phyloP scores from a whole-genome alignment of 192 early-diverging fungal species.

The Coemansia sp. region DNA sequence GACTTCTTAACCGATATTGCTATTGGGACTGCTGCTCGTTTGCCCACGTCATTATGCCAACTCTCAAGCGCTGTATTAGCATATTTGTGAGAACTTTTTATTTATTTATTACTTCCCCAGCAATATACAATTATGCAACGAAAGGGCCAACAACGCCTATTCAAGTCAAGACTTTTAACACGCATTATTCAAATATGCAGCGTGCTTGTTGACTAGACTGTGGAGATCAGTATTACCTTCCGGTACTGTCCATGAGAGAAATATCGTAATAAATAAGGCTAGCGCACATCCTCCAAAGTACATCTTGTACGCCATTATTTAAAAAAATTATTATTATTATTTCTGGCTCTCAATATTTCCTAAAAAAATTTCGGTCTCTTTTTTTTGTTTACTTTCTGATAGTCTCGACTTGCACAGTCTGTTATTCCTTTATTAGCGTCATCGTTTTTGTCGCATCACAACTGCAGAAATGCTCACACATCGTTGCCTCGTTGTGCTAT shows the following conservation, averaged over 20 bases:
- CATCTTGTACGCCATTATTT: slow-evolving; percentile 1
- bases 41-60: neutral
- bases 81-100: slow-evolving; percentile 8
- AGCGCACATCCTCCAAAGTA: neutral
- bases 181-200: neutral
- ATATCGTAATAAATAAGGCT: neutral
- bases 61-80: neutral
- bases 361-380: neutral
- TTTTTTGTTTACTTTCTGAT: neutral
- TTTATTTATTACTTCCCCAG: slow-evolving; percentile 1
- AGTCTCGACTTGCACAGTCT: neutral
- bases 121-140: neutral
- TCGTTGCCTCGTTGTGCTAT: neutral
- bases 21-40: neutral
- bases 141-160: neutral
- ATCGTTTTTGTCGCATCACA: neutral
- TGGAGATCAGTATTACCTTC: neutral
- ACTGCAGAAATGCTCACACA: slow-evolving; percentile 4
- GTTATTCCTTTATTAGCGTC: neutral
- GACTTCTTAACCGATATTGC: neutral
- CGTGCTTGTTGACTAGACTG: neutral
- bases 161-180: neutral
- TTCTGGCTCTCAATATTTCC: neutral
- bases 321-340: neutral
- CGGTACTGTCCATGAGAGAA: neutral